Percentiles rank a stretch among this genome's conserved stretches.
Conservation (phyloP, 768 basidiomycete species). For the Psilocybe tampanensis region DNA sequence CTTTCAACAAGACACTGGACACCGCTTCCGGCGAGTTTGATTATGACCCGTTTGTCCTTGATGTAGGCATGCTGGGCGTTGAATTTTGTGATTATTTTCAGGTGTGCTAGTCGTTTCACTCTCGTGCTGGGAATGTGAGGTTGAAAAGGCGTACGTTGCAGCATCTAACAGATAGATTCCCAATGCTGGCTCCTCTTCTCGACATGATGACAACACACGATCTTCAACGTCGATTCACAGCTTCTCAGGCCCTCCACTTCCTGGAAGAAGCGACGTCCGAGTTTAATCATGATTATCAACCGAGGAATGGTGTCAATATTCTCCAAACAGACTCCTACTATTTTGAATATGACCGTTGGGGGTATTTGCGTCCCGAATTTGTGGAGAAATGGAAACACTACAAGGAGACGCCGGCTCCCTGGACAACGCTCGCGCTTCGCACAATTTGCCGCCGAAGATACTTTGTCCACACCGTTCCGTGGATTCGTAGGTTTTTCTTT, state of each 20-base stretch:
- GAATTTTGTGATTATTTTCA: background rate
- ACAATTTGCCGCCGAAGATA: background rate
- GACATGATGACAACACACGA: constrained; percentile 28
- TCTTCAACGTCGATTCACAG: constrained; percentile 24
- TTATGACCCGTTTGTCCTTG: constrained; percentile 23
- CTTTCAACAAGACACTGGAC: background rate
- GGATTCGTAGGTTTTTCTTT: background rate
- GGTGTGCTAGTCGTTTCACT: too few relatives aligned
- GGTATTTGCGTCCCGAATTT: constrained; percentile 15
- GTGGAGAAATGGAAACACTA: constrained; percentile 17
- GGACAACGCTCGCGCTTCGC: constrained; percentile 10
- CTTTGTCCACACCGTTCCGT: background rate
- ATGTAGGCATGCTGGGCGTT: constrained; percentile 22
- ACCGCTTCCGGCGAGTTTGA: constrained; percentile 6
- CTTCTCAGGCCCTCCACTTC: constrained; percentile 30
- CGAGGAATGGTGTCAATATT: too few relatives aligned
- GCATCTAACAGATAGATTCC: constrained; percentile 19
- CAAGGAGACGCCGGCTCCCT: constrained; percentile 16
- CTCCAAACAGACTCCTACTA: too few relatives aligned
- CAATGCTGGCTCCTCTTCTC: constrained; percentile 27
- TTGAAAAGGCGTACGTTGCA: too few relatives aligned
- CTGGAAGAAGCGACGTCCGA: constrained; percentile 16
- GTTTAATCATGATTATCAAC: too few relatives aligned
- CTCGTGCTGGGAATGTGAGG: too few relatives aligned
- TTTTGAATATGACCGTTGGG: constrained; percentile 19